A percentile compares a stretch with the other conserved stretches of the same genome.
Conservation (phyloP, 345 rosid genomes). For the Capsella bursapastoris region DNA sequence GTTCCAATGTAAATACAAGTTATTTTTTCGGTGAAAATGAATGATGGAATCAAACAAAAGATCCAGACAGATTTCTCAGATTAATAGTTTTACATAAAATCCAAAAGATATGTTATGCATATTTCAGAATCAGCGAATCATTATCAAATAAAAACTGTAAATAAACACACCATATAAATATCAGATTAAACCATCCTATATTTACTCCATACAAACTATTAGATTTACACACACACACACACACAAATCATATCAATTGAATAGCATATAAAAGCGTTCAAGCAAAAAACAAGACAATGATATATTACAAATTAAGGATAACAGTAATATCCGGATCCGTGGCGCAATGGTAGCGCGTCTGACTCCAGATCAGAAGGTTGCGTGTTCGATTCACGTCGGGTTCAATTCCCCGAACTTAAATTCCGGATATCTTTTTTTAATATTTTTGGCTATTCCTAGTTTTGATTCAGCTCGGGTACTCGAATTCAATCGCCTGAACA, state of each 20-base stretch:
- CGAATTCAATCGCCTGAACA: no score
- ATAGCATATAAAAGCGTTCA: no score
- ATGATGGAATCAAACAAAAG: conserved; percentile 1
- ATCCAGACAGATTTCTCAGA: background rate
- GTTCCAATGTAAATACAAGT: background rate
- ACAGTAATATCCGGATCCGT: conserved; percentile 59
- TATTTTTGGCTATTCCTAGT: no score
- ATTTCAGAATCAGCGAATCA: background rate
- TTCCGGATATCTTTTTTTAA: background rate
- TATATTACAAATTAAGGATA: background rate
- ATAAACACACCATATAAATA: no score
- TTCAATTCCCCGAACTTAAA: background rate
- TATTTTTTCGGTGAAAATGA: background rate
- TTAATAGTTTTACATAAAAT: background rate
- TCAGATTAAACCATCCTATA: no score
- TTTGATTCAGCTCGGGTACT: no score
- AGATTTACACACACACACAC: no score
- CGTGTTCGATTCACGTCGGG: conserved; percentile 50
- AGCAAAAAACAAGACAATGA: no score
- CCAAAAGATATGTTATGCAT: background rate
- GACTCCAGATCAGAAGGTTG: conserved; percentile 99
- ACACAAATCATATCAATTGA: background rate
- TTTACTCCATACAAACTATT: no score
- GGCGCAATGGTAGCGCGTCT: conserved; percentile 99
- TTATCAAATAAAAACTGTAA: background rate